Base-by-base conservation (phyloP, 106 monocot species). In the Dendrobium officinale region DNA sequence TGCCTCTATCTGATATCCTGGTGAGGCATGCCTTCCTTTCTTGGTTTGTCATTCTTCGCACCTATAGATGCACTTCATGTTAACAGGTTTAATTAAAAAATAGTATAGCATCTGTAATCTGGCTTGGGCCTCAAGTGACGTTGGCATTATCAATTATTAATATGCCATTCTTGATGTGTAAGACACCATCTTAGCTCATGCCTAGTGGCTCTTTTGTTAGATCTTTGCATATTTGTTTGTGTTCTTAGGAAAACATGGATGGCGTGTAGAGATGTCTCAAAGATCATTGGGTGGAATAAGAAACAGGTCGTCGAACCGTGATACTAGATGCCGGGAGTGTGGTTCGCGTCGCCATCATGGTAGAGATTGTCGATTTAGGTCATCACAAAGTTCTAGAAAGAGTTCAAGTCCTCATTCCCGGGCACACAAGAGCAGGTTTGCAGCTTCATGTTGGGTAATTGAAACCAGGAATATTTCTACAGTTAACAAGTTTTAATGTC, bases 181-280 rank as follows among this genome's bases (percentile, higher is more conserved):
- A 27, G 24, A 31, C 27, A 27, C 24, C 68, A 9, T 27, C 24
- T 31, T 68, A 2, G 2, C 5, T 68, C n/a, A 3, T 61, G 9
- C 68, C 68, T 29, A 68, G 24, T 66, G 64, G 5, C 9, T 10
- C 19, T 68, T 31, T 29, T 68, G 22, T 24, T 68, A 4, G 19
- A 24, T 27, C 27, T 68, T 24, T 68, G 13, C 9, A 68, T 22
- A 68, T 41, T 72, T 42, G 4, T 1, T 73, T 68, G 29, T 73
- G 73, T 15, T 73, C 73, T 29, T 42, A 73, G 73, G 73, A 73
- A 73, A 73, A 16, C 37, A 73, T 73, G 73, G 73, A 16, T 73
- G 73, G 73, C 73, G 73, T 73, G 73, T 73, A 73, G 73, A 73
- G 19, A 41, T 73, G 73, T 73, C 73, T 37, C 33, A 41, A 73